A percentile compares a stretch with the other conserved stretches of the same genome.
phyloP scores from a whole-genome alignment of 352 stramenopile species.

The Globisporangium splendens region DNA sequence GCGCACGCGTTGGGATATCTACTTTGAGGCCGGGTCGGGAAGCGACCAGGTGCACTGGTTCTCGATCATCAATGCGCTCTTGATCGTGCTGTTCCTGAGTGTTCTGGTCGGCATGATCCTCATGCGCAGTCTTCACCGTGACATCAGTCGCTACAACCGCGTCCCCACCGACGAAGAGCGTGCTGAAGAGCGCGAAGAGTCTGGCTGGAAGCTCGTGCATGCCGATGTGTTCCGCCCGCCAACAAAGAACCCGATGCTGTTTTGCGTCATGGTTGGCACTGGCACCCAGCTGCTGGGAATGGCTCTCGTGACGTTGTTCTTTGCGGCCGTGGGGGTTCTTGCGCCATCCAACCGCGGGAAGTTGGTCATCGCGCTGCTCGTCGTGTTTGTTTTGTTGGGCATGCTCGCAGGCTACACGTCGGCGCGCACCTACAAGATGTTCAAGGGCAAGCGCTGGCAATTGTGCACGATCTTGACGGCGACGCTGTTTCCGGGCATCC shows the following conservation, averaged over 20 bases:
- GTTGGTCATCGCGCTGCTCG: slow-evolving; percentile 96
- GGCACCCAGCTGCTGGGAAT: slow-evolving; percentile 97
- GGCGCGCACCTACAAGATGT: slow-evolving; percentile 98
- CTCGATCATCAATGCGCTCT: slow-evolving; percentile 98
- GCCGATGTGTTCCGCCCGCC: slow-evolving; percentile 99
- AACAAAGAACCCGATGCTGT: slow-evolving; percentile 93
- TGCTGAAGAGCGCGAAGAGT: slow-evolving; percentile 97
- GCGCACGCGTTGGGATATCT: slow-evolving; percentile 99
- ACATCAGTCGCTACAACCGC: slow-evolving; percentile 98
- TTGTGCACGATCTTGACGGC: slow-evolving; percentile 94
- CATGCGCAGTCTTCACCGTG: slow-evolving; percentile 96
- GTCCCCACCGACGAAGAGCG: slow-evolving; percentile 95
- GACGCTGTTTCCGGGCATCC: slow-evolving; percentile 95
- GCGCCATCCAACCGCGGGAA: slow-evolving; percentile 96
- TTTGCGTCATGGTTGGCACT: slow-evolving; percentile 96
- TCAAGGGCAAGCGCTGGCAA: slow-evolving; percentile 99
- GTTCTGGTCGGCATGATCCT: slow-evolving; percentile 99
- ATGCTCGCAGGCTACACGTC: slow-evolving; percentile 95
- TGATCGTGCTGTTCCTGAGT: slow-evolving; percentile 99
- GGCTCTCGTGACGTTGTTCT: slow-evolving; percentile 95
- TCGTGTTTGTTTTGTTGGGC: slow-evolving; percentile 97
- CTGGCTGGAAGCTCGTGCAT: slow-evolving; percentile 99
- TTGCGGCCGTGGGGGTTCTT: slow-evolving; percentile 95
- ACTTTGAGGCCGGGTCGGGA: slow-evolving; percentile 90
- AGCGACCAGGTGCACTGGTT: slow-evolving; percentile 99